These are phyloP conservation scores for Aspergillaceae sp. DNA, from an alignment of 2,329 filamentous ascomycete genomes.

Conservation along the genomic window DNA sequence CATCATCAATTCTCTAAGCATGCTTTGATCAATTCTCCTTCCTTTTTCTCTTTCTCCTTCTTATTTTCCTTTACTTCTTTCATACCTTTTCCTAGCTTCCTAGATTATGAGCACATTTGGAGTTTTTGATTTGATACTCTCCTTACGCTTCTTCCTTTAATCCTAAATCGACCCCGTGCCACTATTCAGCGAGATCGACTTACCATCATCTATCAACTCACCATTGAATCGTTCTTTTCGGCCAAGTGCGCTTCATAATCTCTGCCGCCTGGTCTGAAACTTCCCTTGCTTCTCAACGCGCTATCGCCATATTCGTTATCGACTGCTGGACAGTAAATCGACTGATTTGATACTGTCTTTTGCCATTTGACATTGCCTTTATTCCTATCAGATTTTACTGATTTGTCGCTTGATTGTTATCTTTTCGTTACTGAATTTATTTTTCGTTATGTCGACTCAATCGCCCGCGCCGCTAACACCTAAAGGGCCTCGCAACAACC, in stretches of 20 bases:
- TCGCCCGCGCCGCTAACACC: conserved; percentile 29
- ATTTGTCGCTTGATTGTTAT: conserved; percentile 12
- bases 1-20: conserved; percentile 10
- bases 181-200: not conserved
- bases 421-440: conserved; percentile 40
- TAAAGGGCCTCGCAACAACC: conserved; percentile 30
- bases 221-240: not conserved
- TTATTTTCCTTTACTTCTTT: conserved; percentile 6
- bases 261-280: not conserved
- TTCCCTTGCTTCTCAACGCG: conserved; percentile 2
- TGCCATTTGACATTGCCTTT: conserved; percentile 11
- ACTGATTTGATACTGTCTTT: conserved; percentile 10
- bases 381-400: conserved; percentile 14
- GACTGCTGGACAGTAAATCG: conserved; percentile 28
- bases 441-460: conserved; percentile 39
- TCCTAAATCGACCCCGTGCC: not conserved
- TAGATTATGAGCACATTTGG: conserved; percentile 13
- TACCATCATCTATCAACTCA: not conserved
- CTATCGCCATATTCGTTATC: conserved; percentile 13
- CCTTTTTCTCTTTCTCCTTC: not conserved
- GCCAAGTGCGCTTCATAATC: not conserved
- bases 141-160: conserved; percentile 7
- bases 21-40: not conserved
- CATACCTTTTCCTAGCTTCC: conserved; percentile 7
- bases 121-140: conserved; percentile 9